Percentiles rank a stretch among this genome's conserved stretches.
Conservation (phyloP, 495 filamentous ascomycete species). For the Schizothecium vesticola region DNA sequence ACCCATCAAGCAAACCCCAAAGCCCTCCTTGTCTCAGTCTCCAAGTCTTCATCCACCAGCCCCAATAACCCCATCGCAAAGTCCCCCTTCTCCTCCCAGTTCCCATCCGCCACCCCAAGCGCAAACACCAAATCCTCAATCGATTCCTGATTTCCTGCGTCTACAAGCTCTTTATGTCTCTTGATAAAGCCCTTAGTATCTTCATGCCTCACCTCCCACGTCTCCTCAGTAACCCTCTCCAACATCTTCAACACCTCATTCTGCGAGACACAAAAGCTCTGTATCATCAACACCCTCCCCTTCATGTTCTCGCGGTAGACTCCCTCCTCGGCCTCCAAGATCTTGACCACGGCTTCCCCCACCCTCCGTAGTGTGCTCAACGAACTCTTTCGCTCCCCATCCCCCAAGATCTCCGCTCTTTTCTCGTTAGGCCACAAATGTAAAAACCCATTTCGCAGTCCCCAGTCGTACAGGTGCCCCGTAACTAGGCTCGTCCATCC, state of each 20-base stretch:
- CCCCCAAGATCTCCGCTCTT: conserved; percentile 37
- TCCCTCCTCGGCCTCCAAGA: conserved; percentile 30
- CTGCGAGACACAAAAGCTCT: conserved; percentile 42
- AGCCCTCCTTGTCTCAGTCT: conserved; percentile 18
- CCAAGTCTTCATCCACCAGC: conserved; percentile 26
- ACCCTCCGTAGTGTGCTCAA: conserved; percentile 34
- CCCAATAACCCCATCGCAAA: conserved; percentile 28
- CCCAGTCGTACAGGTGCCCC: conserved; percentile 46
- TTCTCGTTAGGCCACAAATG: conserved; percentile 33
- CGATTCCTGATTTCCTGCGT: conserved; percentile 14
- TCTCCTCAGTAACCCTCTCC: conserved; percentile 34
- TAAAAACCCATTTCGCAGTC: conserved; percentile 31
- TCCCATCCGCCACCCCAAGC: conserved; percentile 21
- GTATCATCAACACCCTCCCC: conserved; percentile 40
- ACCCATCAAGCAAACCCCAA: conserved; percentile 1
- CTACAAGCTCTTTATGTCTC: conserved; percentile 13
- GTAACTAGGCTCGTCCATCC: conserved; percentile 38
- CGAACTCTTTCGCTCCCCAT: conserved; percentile 36
- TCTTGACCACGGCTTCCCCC: conserved; percentile 32
- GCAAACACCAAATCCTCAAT: conserved; percentile 31
- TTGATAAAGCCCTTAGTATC: conserved; percentile 18
- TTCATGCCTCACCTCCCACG: conserved; percentile 16
- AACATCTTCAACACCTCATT: conserved; percentile 39
- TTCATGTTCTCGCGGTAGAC: conserved; percentile 30
- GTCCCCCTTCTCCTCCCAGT: conserved; percentile 22